Percentiles rank a stretch among this genome's conserved stretches.
Evolutionary conservation across 1,284 basidiomycete species (phyloP).

Genomic region (Agroathelia rolfsii): DNA sequence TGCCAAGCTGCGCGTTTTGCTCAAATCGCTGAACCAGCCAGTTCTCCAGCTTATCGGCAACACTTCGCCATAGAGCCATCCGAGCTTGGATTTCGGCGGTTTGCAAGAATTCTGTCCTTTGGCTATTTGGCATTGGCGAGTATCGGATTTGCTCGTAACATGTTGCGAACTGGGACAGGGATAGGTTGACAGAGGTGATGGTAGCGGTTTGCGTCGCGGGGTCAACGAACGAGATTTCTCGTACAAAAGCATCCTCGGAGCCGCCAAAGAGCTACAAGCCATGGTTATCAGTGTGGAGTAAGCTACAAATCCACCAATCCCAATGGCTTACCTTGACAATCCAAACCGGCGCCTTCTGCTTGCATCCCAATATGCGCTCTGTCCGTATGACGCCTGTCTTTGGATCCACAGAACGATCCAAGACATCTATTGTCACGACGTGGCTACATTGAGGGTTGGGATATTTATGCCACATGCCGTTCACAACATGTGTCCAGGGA

Average conservation of each 20-base stretch:
- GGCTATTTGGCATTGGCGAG: constrained; percentile 47
- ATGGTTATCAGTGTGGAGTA: background rate
- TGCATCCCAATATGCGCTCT: constrained; percentile 77
- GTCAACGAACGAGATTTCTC: constrained; percentile 89
- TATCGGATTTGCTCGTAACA: constrained; percentile 89
- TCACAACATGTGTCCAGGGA: constrained; percentile 78
- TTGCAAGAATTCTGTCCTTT: constrained; percentile 67
- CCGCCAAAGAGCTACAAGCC: constrained; percentile 68
- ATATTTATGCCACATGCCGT: constrained; percentile 92
- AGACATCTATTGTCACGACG: constrained; percentile 84
- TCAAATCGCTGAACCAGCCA: constrained; percentile 81
- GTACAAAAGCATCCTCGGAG: constrained; percentile 87
- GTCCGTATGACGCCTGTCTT: constrained; percentile 82
- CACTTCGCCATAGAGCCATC: constrained; percentile 65
- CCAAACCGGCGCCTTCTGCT: constrained; percentile 78
- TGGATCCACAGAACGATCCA: constrained; percentile 77
- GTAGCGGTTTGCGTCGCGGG: constrained; percentile 68
- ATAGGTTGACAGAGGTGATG: constrained; percentile 85
- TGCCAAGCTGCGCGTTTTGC: constrained; percentile 80
- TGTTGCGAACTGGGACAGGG: constrained; percentile 80
- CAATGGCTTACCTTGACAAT: constrained; percentile 66
- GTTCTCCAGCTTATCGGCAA: constrained; percentile 72
- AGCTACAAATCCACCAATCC: too few species aligned
- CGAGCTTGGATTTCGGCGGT: constrained; percentile 81
- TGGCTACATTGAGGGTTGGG: constrained; percentile 90